Base-by-base conservation (phyloP, 1,284 basidiomycete species). In the Tremellales sp. region DNA sequence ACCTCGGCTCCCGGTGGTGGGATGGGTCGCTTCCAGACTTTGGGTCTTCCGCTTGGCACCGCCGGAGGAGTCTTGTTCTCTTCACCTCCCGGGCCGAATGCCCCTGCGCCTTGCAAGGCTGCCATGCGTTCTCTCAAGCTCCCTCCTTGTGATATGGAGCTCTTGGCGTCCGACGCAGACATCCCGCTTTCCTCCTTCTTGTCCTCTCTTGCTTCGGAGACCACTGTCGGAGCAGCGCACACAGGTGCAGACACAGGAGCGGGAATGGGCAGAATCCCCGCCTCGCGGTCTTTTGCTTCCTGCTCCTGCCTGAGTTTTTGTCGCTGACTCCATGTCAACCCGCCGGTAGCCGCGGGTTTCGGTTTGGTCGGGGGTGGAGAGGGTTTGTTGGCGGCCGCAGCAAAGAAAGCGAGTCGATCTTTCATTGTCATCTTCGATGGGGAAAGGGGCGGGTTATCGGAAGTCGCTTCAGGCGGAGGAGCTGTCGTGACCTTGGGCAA, bases 61-160 rank as follows among this genome's bases (percentile, higher is more conserved):
- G 86, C 84, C 41, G 82, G 80, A 1, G 84, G 79, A 8, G 81
- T 77, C 3, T 56, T 56, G 10, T 51, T 40, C 10, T 56, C 50
- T 10, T 48, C 74, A 10, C 51, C 45, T 0, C 74, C 53, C 5
- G 27, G 78, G 18, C 86, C 86, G 63, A 91, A 91, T 9, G 77
- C 86, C 18, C 84, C 84, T 3, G 64, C 64, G 5, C 85, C 86
- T 63, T 89, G 84, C 28, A 94, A 75, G 3, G 89, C 87, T 22
- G 89, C 89, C 88, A 95, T 94, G 35, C 91, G 82, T 56, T 93
- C 91, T 73, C 84, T 90, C 55, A 95, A 73, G 51, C 85, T 87
- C 4, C 81, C 84, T 16, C 74, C 74, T 40, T 65, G 61, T 36
- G 77, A 77, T 65, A 90, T 88, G 58, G 84, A 84, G 60, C 83